These are phyloP conservation scores for Cupressus sempervirens DNA, from an alignment of 75 land plant genomes.

Conservation along the genomic window DNA sequence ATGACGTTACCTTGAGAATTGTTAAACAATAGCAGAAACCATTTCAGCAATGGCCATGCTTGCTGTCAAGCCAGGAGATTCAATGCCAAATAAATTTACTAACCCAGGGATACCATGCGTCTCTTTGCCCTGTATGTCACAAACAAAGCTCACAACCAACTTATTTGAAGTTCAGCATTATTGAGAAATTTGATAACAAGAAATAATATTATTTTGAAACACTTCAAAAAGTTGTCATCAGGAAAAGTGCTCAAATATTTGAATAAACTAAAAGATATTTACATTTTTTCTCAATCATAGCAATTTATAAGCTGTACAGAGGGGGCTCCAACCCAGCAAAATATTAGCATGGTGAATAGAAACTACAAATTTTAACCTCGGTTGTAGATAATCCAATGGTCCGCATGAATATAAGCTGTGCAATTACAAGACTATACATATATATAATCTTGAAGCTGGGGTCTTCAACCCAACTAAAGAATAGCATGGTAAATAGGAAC, in stretches of 20 bases:
- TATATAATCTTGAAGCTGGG: neutral
- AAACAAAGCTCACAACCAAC: neutral
- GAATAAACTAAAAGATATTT: neutral
- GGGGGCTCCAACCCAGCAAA: neutral
- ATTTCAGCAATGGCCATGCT: conserved; percentile 85
- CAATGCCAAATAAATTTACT: conserved; percentile 86
- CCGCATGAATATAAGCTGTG: neutral
- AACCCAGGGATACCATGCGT: conserved; percentile 83
- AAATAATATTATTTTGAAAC: neutral
- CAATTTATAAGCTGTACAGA: neutral
- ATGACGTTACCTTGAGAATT: neutral
- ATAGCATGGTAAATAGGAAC: neutral
- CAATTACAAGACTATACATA: neutral
- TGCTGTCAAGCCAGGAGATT: conserved; percentile 94
- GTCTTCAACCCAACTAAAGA: neutral
- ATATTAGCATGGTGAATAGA: neutral
- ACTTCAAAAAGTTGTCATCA: neutral
- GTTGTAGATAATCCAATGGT: neutral
- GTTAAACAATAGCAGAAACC: conserved; percentile 10
- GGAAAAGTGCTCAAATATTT: neutral
- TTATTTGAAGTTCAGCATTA: neutral
- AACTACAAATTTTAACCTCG: neutral
- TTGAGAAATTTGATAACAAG: neutral
- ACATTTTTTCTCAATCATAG: neutral
- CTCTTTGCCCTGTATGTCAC: conserved; percentile 64